Evolutionary conservation across 2,329 filamentous ascomycete species (phyloP), one percentile per base, ranked within the genome.

Genomic region (Microsporum ferrugineum): DNA sequence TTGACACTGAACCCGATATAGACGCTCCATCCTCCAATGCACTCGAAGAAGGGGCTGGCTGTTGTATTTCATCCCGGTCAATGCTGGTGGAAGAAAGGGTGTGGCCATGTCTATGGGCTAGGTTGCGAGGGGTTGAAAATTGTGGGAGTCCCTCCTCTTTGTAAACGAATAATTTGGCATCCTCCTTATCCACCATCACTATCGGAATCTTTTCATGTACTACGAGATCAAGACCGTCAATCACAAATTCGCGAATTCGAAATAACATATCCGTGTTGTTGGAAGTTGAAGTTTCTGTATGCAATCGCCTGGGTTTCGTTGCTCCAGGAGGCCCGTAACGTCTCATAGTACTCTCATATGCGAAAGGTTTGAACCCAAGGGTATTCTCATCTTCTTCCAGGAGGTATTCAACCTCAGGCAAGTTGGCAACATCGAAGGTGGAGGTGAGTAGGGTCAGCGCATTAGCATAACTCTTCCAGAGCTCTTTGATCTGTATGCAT

Each of bases 361-460:
- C 73, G 27, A 88, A 72, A 0, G 86, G 85, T 64, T 79, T 77
- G 69, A 88, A 88, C 0, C 82, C 84, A 63, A 88, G 75, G 2
- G 82, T 86, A 60, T 84, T 82, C 61, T 82, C 81, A 68, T 89
- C 86, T 69, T 89, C 86, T 63, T 86, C 82, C 2, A 89, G 76
- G 67, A 88, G 76, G 69, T 89, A 88, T 10, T 78, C 75, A 33
- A 86, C 73, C 43, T 78, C 74, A 2, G 80, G 78, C 34, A 88
- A 76, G 47, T 80, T 75, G 56, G 78, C 75, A 34, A 83, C 78
- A 23, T 84, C 79, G 65, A 87, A 88, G 17, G 78, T 80, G 2
- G 80, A 79, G 6, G 79, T 79, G 33, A 88, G 72, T 10, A 83
- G 74, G 43, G 83, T 86, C 58, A 88, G 71, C 0, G 82, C 81